phyloP scores from a whole-genome alignment of 2,329 filamentous ascomycete genomes.

The Colletotrichum horii region DNA sequence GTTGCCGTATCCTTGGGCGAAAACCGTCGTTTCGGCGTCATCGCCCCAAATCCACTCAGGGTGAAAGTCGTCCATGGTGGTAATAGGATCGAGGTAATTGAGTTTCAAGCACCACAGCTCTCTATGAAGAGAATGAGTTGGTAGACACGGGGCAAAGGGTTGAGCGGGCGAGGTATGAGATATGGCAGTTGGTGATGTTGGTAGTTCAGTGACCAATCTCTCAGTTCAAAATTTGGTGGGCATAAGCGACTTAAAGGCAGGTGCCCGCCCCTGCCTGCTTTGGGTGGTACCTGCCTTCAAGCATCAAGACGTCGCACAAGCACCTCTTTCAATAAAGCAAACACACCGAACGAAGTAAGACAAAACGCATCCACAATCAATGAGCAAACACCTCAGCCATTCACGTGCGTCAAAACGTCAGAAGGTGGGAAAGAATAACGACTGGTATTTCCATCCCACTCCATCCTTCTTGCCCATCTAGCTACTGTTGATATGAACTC shows the following conservation, averaged over 20 bases:
- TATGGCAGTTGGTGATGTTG: background rate
- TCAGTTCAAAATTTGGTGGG: background rate
- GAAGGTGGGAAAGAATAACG: background rate
- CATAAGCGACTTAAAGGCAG: background rate
- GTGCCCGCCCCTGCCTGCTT: background rate
- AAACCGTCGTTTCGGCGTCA: background rate
- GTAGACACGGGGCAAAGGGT: accelerated
- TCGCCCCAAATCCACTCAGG: background rate
- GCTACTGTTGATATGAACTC: background rate
- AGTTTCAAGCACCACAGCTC: accelerated
- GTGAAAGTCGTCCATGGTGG: background rate
- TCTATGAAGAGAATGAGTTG: background rate
- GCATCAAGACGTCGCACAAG: background rate
- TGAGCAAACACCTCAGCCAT: background rate
- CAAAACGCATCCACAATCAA: background rate
- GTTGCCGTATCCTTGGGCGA: background rate
- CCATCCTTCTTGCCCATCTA: background rate
- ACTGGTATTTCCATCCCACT: background rate
- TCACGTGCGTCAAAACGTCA: background rate
- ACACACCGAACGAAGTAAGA: background rate
- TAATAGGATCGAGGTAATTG: background rate
- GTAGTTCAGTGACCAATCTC: background rate
- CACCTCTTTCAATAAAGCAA: background rate
- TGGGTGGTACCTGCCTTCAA: background rate
- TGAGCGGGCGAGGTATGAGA: background rate